Evolutionary conservation across 2,329 filamentous ascomycete genomes (phyloP), one percentile per base, ranked within the genome.

Genomic region (Fusarium torreyae): DNA sequence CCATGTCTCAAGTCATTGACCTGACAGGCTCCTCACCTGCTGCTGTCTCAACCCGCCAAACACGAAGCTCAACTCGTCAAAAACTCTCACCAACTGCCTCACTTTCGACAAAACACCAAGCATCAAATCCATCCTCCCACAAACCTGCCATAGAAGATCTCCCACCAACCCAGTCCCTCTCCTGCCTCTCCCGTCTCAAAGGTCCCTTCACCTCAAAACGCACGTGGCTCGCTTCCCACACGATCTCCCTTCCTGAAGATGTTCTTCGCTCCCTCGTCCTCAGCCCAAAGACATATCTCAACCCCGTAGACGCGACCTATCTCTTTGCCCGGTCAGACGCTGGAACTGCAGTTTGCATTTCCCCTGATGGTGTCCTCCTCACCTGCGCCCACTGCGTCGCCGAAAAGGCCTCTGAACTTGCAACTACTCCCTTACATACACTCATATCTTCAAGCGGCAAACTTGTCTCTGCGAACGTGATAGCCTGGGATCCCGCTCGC

Each of bases 381-480:
- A 86, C 84, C 3, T 87, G 85, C 71, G 78, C 85, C 0, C 85
- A 87, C 62, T 87, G 85, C 66, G 75, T 86, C 18, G 83, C 82
- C 3, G 84, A 86, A 48, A 75, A 73, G 0, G 64, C 67, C 6
- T 71, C 76, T 2, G 80, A 83, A 10, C 76, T 81, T 4, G n/a
- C 45, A 10, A 39, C 42, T 0, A 51, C 68, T 1, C 74, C 74
- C 14, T 61, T 55, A 6, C 76, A 79, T 42, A 84, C 81, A 78
- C 77, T 87, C 1, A 68, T 87, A 4, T 85, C 81, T 57, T 78
- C 80, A 6, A 78, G 70, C 4, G 85, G 81, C 4, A 66, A 60
- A 1, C 75, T 80, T 11, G 79, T 83, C n/a, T 76, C 77, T 60
- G 81, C 81, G 2, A 76, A 72, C 49, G 80, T 78, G 36, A 62